phyloP scores from a whole-genome alignment of 148 eudicot genomes.

The Vaccinium darrowii region DNA sequence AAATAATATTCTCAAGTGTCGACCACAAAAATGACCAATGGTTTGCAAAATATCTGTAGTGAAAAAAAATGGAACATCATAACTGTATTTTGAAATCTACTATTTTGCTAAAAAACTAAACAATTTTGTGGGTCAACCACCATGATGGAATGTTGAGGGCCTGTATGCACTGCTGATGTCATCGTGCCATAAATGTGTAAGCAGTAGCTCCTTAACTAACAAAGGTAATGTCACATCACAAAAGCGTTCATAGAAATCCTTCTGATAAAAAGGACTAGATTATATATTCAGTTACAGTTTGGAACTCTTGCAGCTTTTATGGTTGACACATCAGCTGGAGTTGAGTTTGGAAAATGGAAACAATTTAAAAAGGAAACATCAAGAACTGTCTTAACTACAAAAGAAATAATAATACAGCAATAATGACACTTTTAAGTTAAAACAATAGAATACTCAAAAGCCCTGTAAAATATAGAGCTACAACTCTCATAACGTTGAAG shows the following conservation, averaged over 20 bases:
- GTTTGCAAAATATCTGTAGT: neutral
- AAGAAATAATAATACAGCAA: no score
- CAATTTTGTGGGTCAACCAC: neutral
- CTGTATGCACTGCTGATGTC: neutral
- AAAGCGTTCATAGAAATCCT: neutral
- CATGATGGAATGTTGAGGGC: neutral
- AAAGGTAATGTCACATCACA: neutral
- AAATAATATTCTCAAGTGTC: neutral
- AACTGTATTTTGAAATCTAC: neutral
- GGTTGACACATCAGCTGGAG: neutral
- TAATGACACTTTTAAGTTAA: no score
- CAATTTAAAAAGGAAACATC: neutral
- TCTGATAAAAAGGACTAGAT: neutral
- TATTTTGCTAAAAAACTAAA: conserved; percentile 1
- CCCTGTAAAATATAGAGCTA: neutral
- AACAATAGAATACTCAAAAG: neutral
- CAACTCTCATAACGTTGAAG: neutral
- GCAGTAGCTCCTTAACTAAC: neutral
- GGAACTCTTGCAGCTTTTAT: neutral
- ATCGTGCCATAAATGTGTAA: neutral
- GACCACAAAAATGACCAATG: neutral
- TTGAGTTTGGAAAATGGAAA: neutral
- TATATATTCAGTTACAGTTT: neutral
- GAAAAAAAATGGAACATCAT: neutral
- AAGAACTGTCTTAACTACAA: neutral